phyloP scores from a whole-genome alignment of 2,329 filamentous ascomycete species.

The Verticillium isaacii region DNA sequence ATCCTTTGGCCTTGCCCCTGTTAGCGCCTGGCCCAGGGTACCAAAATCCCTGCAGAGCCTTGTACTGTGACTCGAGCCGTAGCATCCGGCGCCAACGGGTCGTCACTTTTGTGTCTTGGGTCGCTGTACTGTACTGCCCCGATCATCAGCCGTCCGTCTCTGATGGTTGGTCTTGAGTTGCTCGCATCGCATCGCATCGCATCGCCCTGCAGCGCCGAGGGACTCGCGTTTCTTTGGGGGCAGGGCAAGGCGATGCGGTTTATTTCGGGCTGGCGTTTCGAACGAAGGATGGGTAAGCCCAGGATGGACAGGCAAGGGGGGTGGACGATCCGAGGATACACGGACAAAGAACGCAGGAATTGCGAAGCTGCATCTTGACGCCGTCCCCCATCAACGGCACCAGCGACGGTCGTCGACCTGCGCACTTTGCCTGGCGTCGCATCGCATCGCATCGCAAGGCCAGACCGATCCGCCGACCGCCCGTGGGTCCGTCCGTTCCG shows the following conservation, averaged over 20 bases:
- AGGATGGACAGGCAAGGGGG: not conserved
- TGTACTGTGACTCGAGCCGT: conserved; percentile 1
- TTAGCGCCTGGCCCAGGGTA: not conserved
- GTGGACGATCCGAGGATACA: not conserved
- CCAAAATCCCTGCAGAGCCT: conserved; percentile 1
- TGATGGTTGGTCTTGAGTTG: not conserved
- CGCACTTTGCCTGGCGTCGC: not conserved
- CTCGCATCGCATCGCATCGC: not conserved
- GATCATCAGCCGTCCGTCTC: not conserved
- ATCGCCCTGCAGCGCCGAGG: conserved; percentile 2
- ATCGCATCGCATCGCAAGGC: not conserved
- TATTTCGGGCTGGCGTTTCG: not conserved
- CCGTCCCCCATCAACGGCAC: no score
- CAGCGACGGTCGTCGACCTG: not conserved
- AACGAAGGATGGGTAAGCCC: not conserved
- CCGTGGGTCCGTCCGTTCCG: not conserved
- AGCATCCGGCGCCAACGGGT: conserved; percentile 1
- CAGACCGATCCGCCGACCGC: not conserved
- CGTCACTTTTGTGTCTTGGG: not conserved
- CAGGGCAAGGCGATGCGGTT: not conserved
- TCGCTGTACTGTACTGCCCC: not conserved
- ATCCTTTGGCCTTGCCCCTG: not conserved
- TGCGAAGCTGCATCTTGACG: no score
- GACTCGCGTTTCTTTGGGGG: not conserved
- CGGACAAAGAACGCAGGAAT: no score